Evolutionary conservation across 192 early-diverging fungal species (phyloP).

Genomic region (Physocladia obscura): DNA sequence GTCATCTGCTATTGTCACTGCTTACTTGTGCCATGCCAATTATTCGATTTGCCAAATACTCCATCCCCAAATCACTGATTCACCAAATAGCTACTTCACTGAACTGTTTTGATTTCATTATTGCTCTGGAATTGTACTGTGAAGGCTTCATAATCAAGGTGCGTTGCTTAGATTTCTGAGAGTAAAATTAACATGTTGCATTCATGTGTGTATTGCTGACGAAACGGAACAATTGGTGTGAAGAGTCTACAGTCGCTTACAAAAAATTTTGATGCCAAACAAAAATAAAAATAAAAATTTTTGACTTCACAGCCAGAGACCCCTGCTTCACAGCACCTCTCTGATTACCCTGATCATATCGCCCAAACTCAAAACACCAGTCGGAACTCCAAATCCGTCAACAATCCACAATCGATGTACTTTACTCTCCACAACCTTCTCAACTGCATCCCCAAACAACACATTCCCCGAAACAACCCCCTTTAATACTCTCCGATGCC

Average conservation of each 20-base stretch:
- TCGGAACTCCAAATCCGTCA: conserved; percentile 14
- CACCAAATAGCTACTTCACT: too few relatives aligned
- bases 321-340: neutral
- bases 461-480: conserved; percentile 3
- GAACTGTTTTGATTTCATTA: too few relatives aligned
- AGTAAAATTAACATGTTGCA: too few relatives aligned
- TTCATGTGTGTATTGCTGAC: neutral
- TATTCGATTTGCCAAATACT: too few relatives aligned
- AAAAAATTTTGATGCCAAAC: neutral
- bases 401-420: conserved; percentile 33
- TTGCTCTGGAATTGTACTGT: too few relatives aligned
- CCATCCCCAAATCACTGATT: too few relatives aligned
- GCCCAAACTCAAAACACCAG: conserved; percentile 26
- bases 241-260: neutral
- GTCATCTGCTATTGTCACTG: too few relatives aligned
- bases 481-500: conserved; percentile 1
- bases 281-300: neutral
- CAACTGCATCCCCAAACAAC: conserved; percentile 8
- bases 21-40: too few relatives aligned
- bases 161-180: too few relatives aligned
- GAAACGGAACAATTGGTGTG: neutral
- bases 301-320: neutral
- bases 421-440: neutral
- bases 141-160: too few relatives aligned
- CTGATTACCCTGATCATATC: conserved; percentile 17